Evolutionary conservation across 768 basidiomycete species (phyloP).

Genomic region (Lepiota venenata): DNA sequence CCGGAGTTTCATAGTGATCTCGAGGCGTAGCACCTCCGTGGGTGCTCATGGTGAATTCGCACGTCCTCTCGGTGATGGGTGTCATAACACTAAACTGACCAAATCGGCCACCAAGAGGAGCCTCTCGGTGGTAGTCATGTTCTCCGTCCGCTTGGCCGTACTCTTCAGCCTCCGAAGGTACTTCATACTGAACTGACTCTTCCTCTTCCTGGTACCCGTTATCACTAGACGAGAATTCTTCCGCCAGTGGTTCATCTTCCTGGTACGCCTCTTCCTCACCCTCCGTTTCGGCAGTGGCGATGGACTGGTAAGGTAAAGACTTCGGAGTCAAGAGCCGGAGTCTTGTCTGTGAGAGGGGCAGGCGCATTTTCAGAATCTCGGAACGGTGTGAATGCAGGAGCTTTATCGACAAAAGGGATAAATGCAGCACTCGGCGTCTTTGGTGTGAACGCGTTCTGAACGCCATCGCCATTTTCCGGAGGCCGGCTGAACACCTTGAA

Average conservation of each 20-base stretch:
- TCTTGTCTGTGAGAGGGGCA: constrained; percentile 27
- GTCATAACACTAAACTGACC: constrained; percentile 93
- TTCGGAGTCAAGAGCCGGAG: constrained; percentile 1
- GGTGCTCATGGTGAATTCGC: constrained; percentile 73
- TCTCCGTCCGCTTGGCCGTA: constrained; percentile 30
- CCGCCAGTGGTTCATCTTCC: constrained; percentile 24
- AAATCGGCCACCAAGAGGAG: constrained; percentile 71
- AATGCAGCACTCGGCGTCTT: constrained; percentile 39
- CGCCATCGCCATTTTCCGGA: constrained; percentile 39
- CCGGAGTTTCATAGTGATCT: constrained; percentile 20
- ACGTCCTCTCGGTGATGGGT: constrained; percentile 93
- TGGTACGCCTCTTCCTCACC: constrained; percentile 31
- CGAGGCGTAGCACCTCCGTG: constrained; percentile 43
- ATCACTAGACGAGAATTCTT: constrained; percentile 20
- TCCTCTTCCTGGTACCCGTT: constrained; percentile 26
- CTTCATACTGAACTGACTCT: constrained; percentile 29
- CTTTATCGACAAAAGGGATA: constrained; percentile 37
- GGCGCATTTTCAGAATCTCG: constrained; percentile 24
- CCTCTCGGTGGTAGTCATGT: constrained; percentile 38
- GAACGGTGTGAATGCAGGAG: constrained; percentile 36
- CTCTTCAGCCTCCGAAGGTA: constrained; percentile 24
- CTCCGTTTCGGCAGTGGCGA: constrained; percentile 19
- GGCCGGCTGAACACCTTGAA: constrained; percentile 76
- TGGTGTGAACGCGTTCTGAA: constrained; percentile 38
- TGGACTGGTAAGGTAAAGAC: not conserved